A percentile compares a stretch with the other conserved stretches of the same genome.
These are phyloP conservation scores for Notholithocarpus densiflorus DNA, from an alignment of 306 rosid species.

Conservation along the genomic window DNA sequence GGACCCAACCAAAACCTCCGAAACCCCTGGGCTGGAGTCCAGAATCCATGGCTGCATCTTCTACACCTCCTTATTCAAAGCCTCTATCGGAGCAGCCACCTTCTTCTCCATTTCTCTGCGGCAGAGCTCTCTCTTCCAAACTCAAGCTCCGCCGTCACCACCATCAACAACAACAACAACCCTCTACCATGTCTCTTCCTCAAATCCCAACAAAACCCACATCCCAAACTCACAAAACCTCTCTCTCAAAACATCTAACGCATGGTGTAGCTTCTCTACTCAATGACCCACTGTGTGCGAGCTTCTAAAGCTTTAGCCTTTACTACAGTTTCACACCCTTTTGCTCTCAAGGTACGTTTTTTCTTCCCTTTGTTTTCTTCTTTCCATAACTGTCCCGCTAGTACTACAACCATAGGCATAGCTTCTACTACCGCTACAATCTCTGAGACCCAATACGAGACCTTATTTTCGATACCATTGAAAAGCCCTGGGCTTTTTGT, in stretches of 20 bases:
- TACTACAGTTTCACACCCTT: conserved; percentile 10
- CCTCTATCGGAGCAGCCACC: not conserved
- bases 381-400: conserved; percentile 20
- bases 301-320: conserved; percentile 49
- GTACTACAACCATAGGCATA: not conserved
- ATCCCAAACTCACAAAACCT: not conserved
- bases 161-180: not conserved
- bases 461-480: conserved; percentile 44
- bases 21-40: not conserved
- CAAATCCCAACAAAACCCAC: not conserved
- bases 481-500: conserved; percentile 39
- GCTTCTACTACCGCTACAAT: not conserved
- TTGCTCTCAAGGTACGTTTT: conserved; percentile 45
- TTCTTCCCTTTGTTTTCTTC: conserved; percentile 40
- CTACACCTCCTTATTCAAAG: not conserved
- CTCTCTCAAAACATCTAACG: not conserved
- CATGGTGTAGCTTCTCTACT: conserved; percentile 33
- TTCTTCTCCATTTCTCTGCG: not conserved
- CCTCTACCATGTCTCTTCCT: not conserved
- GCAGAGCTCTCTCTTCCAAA: not conserved
- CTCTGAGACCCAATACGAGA: conserved; percentile 31
- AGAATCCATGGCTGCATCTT: conserved; percentile 4
- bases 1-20: not conserved
- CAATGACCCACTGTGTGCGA: conserved; percentile 73
- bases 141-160: not conserved